phyloP scores from a whole-genome alignment of 2,329 filamentous ascomycete genomes.

The Penicillium sp. region DNA sequence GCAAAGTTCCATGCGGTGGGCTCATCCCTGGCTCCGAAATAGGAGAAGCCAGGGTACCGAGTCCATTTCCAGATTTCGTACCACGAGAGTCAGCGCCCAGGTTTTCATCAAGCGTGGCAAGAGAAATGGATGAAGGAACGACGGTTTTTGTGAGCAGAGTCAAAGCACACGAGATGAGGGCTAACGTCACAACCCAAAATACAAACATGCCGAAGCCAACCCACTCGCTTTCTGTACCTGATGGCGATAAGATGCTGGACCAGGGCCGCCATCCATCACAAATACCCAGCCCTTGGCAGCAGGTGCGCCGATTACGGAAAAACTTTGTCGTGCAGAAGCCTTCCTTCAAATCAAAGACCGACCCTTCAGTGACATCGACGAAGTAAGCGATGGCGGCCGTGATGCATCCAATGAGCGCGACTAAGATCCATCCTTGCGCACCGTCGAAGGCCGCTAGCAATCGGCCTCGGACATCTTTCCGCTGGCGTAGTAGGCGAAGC shows the following conservation, averaged over 20 bases:
- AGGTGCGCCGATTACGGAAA: conserved; percentile 69
- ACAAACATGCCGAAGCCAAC: conserved; percentile 79
- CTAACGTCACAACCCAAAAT: conserved; percentile 65
- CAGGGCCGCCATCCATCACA: conserved; percentile 64
- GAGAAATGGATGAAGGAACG: conserved; percentile 80
- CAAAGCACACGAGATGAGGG: conserved; percentile 70
- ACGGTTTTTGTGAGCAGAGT: conserved; percentile 91
- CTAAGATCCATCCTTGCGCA: conserved; percentile 89
- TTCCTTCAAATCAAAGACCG: conserved; percentile 85
- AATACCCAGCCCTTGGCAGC: conserved; percentile 55
- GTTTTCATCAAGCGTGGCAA: conserved; percentile 90
- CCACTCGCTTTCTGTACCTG: conserved; percentile 52
- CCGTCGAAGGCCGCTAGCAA: conserved; percentile 75
- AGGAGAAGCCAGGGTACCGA: conserved; percentile 38
- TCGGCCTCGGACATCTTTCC: conserved; percentile 82
- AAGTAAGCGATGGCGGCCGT: conserved; percentile 84
- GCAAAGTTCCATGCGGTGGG: conserved; percentile 36
- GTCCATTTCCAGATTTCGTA: conserved; percentile 45
- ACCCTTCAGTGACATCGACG: conserved; percentile 81
- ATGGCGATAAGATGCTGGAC: conserved; percentile 61
- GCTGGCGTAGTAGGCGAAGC: conserved; percentile 74
- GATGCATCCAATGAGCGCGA: conserved; percentile 81
- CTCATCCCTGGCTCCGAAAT: conserved; percentile 41
- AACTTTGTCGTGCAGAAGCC: conserved; percentile 75
- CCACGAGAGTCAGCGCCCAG: conserved; percentile 64